Evolutionary conservation across 768 basidiomycete species (phyloP).

Genomic region (Russula earlei): DNA sequence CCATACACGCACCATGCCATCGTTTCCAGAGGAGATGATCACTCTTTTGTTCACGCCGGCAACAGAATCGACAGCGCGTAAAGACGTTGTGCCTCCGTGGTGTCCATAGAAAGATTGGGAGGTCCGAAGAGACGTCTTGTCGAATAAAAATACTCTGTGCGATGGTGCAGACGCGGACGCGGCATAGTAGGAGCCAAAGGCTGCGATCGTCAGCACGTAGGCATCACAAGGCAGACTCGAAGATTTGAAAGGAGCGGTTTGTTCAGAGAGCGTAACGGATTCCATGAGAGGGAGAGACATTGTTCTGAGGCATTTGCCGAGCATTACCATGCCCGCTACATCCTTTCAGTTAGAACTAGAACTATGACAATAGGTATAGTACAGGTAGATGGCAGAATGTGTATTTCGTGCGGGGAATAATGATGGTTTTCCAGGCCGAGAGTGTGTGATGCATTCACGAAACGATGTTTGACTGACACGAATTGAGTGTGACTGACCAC

Average conservation of each 20-base stretch:
- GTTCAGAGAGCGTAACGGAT: slow-evolving; percentile 24
- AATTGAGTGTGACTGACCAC: too few relatives aligned
- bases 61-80: slow-evolving; percentile 37
- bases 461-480: too few relatives aligned
- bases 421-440: too few relatives aligned
- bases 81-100: slow-evolving; percentile 43
- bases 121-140: slow-evolving; percentile 43
- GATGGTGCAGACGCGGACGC: slow-evolving; percentile 54
- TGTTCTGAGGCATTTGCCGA: neutral
- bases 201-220: slow-evolving; percentile 55
- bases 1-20: slow-evolving; percentile 67
- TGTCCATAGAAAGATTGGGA: slow-evolving; percentile 49
- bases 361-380: too few relatives aligned
- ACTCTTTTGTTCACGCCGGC: slow-evolving; percentile 34
- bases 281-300: slow-evolving; percentile 31
- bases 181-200: slow-evolving; percentile 41
- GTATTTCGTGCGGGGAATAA: too few relatives aligned
- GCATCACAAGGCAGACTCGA: slow-evolving; percentile 32
- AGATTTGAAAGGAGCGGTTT: slow-evolving; percentile 25
- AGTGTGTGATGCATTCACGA: too few relatives aligned
- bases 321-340: too few relatives aligned
- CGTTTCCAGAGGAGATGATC: slow-evolving; percentile 59
- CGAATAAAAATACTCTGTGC: slow-evolving; percentile 58
- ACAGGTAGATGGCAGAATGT: too few relatives aligned
- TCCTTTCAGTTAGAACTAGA: too few relatives aligned